Percentiles rank a stretch among this genome's conserved stretches.
phyloP scores from a whole-genome alignment of 331 rosid genomes.

The Telfairia occidentalis region DNA sequence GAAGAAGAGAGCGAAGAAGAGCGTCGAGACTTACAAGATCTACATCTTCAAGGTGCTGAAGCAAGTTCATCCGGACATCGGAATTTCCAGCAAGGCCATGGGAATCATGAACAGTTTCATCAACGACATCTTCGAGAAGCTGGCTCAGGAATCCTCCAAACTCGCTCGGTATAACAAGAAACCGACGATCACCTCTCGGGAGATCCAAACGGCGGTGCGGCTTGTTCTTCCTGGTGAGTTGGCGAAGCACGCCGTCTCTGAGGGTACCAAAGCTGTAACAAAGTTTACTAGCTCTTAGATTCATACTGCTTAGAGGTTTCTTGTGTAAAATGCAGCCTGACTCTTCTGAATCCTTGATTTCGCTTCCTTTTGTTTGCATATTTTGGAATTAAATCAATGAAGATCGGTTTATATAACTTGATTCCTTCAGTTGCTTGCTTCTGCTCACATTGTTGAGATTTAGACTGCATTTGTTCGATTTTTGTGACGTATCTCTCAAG shows the following conservation, averaged over 20 bases:
- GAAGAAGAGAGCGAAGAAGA: constrained; percentile 12
- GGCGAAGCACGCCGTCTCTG: constrained; percentile 11
- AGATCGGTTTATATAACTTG: neutral
- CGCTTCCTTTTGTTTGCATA: neutral
- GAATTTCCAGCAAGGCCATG: constrained; percentile 14
- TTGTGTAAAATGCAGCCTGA: neutral
- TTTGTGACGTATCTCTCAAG: neutral
- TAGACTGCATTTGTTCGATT: neutral
- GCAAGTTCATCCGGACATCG: constrained; percentile 10
- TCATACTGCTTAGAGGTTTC: neutral
- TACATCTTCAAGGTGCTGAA: constrained; percentile 16
- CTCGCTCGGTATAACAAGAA: constrained; percentile 15
- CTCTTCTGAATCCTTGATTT: neutral
- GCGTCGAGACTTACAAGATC: constrained; percentile 13
- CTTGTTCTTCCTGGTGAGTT: constrained; percentile 17
- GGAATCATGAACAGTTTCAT: constrained; percentile 14
- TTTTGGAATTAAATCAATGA: neutral
- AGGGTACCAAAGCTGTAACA: constrained; percentile 17
- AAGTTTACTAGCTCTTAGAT: constrained; percentile 16
- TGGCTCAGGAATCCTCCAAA: constrained; percentile 4
- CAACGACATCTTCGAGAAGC: constrained; percentile 12
- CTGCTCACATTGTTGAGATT: neutral
- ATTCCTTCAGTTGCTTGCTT: neutral
- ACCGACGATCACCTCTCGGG: constrained; percentile 13
- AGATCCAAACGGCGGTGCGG: constrained; percentile 15